Evolutionary conservation across 1,284 basidiomycete species (phyloP).

Genomic region (Marasmius tenuissimus): DNA sequence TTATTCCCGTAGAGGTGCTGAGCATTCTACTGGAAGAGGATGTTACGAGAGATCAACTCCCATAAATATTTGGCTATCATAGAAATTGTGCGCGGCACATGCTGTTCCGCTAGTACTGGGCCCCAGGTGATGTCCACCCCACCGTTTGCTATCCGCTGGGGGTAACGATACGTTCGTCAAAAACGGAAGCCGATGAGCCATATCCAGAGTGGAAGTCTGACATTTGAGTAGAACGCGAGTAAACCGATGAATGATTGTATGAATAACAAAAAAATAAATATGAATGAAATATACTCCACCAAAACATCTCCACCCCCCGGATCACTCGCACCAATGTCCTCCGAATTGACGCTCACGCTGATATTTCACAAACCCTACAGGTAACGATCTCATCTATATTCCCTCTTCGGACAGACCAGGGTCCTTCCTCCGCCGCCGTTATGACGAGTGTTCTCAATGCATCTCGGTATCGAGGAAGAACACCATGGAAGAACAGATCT

Average conservation of each 20-base stretch:
- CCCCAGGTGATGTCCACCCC: background rate
- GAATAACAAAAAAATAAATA: background rate
- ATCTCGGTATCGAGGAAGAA: background rate
- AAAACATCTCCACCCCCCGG: background rate
- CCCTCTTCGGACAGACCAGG: background rate
- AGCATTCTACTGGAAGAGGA: too few relatives aligned
- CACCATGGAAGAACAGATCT: background rate
- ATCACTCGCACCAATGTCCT: background rate
- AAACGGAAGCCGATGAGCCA: background rate
- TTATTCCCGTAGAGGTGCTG: too few relatives aligned
- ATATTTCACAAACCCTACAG: background rate
- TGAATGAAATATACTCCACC: background rate
- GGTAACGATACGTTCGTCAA: background rate
- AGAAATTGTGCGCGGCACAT: background rate
- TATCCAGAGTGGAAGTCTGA: background rate
- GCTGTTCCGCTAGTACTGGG: background rate
- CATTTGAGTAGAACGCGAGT: background rate
- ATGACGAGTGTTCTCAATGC: background rate
- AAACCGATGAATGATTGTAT: background rate
- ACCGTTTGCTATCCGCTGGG: background rate
- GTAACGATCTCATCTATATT: background rate
- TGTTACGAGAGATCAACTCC: background rate
- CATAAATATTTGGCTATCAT: background rate
- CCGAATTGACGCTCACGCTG: background rate
- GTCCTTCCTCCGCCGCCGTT: background rate